Evolutionary conservation across 208 protist species (phyloP), one percentile per base, ranked within the genome.

Genomic region (Trichomonas tenax): DNA sequence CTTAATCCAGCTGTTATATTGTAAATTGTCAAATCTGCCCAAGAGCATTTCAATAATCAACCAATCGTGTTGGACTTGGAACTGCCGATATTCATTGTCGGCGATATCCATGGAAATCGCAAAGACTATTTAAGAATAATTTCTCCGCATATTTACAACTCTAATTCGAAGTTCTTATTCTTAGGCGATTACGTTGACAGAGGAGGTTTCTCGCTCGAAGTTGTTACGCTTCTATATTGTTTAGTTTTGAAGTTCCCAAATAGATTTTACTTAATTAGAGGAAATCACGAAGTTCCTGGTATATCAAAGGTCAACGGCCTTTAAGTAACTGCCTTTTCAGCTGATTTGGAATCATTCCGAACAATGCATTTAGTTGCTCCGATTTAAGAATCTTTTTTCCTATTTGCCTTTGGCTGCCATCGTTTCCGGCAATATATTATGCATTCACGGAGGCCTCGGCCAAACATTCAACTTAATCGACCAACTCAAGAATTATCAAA

Each of bases 271-370:
- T 97, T 99, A 31, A 97, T 99, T 17, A 98, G 99, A 96, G 99
- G 99, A 95, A 99, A 99, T 97, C 99, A 99, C 97, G 99, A 99
- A 97, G 99, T 98, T 4, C 97, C 99, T 4, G 98, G 99, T 96
- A 99, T 99, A 96, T 99, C 99, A 72, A 98, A 99, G 96, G 96
- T 82, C 48, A 97, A 96, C 51, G 96, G 96, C n/a, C 97, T 97
- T 49, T 81, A 96, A 81, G 97, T n/a, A 96, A 97, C 81, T 96
- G 84, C 9, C 10, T 51, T 31, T 26, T 26, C 10, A 14, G n/a
- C 9, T 96, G 99, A 96, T 97, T 97, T 51, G 97, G n/a, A n/a
- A n/a, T n/a, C n/a, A n/a, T n/a, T n/a, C n/a, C n/a, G n/a, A n/a
- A n/a, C 98, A 41, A 96, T 97, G 0, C 89, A 96, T 44, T 97